Percentiles rank a stretch among this genome's conserved stretches.
phyloP scores from a whole-genome alignment of 2,329 filamentous ascomycete species.

The Metarhizium guizhouense region DNA sequence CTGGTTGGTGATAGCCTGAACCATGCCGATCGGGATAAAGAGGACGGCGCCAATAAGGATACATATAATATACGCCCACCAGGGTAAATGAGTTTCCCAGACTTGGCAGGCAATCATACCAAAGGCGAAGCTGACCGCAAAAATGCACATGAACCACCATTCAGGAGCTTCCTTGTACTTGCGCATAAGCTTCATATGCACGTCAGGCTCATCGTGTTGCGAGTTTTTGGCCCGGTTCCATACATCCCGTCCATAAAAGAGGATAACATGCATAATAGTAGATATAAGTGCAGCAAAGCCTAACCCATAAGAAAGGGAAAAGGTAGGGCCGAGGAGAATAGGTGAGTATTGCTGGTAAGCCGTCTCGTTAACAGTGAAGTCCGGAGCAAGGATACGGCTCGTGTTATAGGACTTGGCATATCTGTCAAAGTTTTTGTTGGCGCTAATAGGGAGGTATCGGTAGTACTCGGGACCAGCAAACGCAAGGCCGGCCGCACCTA shows the following conservation, averaged over 20 bases:
- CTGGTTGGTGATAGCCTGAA: constrained; percentile 40
- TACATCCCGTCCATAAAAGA: constrained; percentile 45
- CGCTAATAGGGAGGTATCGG: constrained; percentile 47
- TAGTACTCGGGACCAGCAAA: constrained; percentile 41
- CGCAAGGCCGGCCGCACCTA: constrained; percentile 43
- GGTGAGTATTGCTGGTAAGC: constrained; percentile 51
- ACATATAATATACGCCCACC: constrained; percentile 32
- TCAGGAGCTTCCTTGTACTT: constrained; percentile 45
- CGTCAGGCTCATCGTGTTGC: constrained; percentile 34
- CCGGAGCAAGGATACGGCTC: constrained; percentile 40
- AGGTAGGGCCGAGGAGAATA: constrained; percentile 44
- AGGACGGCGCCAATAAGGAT: constrained; percentile 31
- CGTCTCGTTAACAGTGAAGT: constrained; percentile 42
- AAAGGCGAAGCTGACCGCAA: constrained; percentile 39
- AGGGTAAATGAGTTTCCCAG: constrained; percentile 32
- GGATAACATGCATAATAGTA: constrained; percentile 39
- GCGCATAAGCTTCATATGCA: constrained; percentile 46
- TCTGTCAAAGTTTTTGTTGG: constrained; percentile 50
- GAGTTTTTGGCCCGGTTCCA: constrained; percentile 20
- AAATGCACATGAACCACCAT: constrained; percentile 47
- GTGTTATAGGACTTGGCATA: constrained; percentile 48
- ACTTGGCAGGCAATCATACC: constrained; percentile 27
- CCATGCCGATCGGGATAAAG: constrained; percentile 34
- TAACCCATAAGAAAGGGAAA: constrained; percentile 46
- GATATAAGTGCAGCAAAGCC: constrained; percentile 47